Evolutionary conservation across 306 rosid species (phyloP).

Genomic region (Acacia crassicarpa): DNA sequence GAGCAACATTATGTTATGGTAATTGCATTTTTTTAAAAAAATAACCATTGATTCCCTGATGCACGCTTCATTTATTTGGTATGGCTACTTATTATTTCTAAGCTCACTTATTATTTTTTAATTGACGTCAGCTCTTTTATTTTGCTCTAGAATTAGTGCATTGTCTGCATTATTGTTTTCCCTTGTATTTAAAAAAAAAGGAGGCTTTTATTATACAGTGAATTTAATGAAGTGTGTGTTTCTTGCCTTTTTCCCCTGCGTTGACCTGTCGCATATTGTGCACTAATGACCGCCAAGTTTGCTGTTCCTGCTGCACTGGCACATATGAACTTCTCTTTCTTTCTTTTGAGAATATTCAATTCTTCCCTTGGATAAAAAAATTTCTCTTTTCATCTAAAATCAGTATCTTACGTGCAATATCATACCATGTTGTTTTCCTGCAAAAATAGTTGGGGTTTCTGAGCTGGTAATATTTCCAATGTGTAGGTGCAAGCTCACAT

Average conservation of each 20-base stretch:
- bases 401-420: background rate
- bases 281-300: conserved; percentile 9
- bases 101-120: background rate
- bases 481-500: conserved; percentile 94
- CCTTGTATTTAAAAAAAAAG: conserved; percentile 1
- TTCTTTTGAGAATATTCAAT: conserved; percentile 10
- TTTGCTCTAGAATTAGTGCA: background rate
- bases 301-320: conserved; percentile 2
- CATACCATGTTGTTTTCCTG: conserved; percentile 1
- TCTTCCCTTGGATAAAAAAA: background rate
- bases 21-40: conserved; percentile 16
- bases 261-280: background rate
- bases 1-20: conserved; percentile 22
- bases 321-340: conserved; percentile 23
- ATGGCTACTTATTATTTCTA: background rate
- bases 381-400: background rate
- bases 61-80: conserved; percentile 16
- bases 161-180: conserved; percentile 25
- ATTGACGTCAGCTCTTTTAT: background rate
- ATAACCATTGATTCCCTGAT: conserved; percentile 11
- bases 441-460: conserved; percentile 8
- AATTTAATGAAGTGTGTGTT: conserved; percentile 3
- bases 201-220: conserved; percentile 21
- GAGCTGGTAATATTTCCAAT: conserved; percentile 36
- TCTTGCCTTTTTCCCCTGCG: background rate